A percentile compares a stretch with the other conserved stretches of the same genome.
These are phyloP conservation scores for Boletus rubescentipes DNA, from an alignment of 768 basidiomycete species.

Conservation along the genomic window DNA sequence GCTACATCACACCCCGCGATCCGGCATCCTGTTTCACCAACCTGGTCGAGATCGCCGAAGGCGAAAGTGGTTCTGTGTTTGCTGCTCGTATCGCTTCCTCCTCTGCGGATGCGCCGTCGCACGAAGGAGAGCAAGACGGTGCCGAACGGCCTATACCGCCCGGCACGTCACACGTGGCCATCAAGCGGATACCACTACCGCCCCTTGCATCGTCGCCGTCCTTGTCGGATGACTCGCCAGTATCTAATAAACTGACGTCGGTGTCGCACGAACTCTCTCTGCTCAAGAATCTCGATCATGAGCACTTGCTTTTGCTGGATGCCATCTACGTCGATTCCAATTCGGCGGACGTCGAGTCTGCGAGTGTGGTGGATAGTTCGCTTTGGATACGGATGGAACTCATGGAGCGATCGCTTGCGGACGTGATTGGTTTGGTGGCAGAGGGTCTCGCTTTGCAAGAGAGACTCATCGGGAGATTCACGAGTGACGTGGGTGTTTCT, in stretches of 20 bases:
- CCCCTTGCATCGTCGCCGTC: slow-evolving; percentile 31
- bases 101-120: slow-evolving; percentile 5
- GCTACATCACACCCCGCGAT: slow-evolving; percentile 66
- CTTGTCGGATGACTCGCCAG: slow-evolving; percentile 27
- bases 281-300: slow-evolving; percentile 56
- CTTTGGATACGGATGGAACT: slow-evolving; percentile 90
- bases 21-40: slow-evolving; percentile 65
- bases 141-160: slow-evolving; percentile 26
- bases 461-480: slow-evolving; percentile 68
- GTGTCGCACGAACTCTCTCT: slow-evolving; percentile 59
- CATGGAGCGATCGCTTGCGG: slow-evolving; percentile 86
- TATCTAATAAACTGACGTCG: slow-evolving; percentile 63
- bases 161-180: slow-evolving; percentile 56
- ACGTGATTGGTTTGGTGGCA: slow-evolving; percentile 64
- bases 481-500: slow-evolving; percentile 64
- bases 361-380: slow-evolving; percentile 44
- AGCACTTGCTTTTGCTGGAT: slow-evolving; percentile 66
- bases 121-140: background rate
- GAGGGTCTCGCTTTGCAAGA: slow-evolving; percentile 67
- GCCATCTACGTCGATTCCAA: slow-evolving; percentile 63
- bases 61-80: slow-evolving; percentile 75
- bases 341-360: background rate
- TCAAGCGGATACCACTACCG: slow-evolving; percentile 68
- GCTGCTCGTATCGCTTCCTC: slow-evolving; percentile 36
- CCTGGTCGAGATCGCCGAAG: slow-evolving; percentile 78